Evolutionary conservation across 805 yeast genomes (phyloP), one percentile per base, ranked within the genome.

Genomic region (Schwanniomyces occidentalis): DNA sequence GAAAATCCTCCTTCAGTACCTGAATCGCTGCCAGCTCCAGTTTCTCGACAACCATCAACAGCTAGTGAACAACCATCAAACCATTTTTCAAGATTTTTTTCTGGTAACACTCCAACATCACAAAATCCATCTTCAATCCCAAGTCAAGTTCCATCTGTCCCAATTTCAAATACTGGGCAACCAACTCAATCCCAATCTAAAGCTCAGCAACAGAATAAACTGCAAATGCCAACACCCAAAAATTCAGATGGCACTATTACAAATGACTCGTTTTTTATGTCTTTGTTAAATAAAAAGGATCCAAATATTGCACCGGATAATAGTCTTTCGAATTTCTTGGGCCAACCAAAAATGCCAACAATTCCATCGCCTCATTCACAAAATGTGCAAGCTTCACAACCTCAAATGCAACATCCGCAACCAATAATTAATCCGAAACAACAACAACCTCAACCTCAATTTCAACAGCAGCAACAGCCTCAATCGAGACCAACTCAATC

Each of bases 251-350:
- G 24, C 12, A 39, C 51, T n/a, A n/a, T n/a, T n/a, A n/a, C n/a
- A n/a, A 61, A 64, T 43, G 76, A 73, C 39, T 51, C 65, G 10
- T 75, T 75, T 41, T 71, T 75, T 46, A 61, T 69, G 57, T 66
- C 78, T 4, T 53, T 75, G 35, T 51, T 75, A 42, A 60, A 65
- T 25, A 71, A 69, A 40, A 50, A 57, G 18, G 46, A 45, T 22
- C 27, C 40, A 24, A 20, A n/a, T 20, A n/a, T n/a, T n/a, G n/a
- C n/a, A n/a, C n/a, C n/a, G n/a, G n/a, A n/a, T n/a, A n/a, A n/a
- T n/a, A n/a, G n/a, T n/a, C n/a, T n/a, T n/a, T n/a, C n/a, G n/a
- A n/a, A n/a, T n/a, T n/a, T n/a, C n/a, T n/a, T n/a, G n/a, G n/a
- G n/a, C n/a, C n/a, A n/a, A n/a, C n/a, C n/a, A n/a, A n/a, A n/a